A percentile compares a stretch with the other conserved stretches of the same genome.
Evolutionary conservation across 345 rosid genomes (phyloP).

Genomic region (Arabidopsis suecica): DNA sequence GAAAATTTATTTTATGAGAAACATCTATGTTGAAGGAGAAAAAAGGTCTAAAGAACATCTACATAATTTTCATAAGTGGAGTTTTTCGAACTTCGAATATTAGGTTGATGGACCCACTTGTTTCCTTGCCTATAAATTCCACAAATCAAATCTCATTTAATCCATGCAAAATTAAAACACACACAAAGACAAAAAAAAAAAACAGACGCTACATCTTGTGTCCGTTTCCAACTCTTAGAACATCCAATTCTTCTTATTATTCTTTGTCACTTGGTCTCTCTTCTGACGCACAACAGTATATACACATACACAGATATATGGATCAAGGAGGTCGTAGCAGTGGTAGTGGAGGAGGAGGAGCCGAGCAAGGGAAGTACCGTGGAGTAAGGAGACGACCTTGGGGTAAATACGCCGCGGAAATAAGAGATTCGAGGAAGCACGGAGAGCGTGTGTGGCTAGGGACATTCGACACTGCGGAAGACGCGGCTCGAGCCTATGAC

Average conservation of each 20-base stretch:
- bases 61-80: constrained; percentile 37
- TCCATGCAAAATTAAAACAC: constrained; percentile 36
- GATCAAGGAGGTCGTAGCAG: constrained; percentile 43
- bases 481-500: constrained; percentile 90
- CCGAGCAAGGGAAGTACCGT: constrained; percentile 53
- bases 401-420: constrained; percentile 93
- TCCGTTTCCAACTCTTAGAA: background rate
- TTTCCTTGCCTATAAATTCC: constrained; percentile 40
- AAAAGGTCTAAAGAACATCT: constrained; percentile 30
- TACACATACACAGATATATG: constrained; percentile 1
- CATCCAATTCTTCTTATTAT: constrained; percentile 6
- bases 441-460: constrained; percentile 89
- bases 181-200: background rate
- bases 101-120: constrained; percentile 41
- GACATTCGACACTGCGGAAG: constrained; percentile 82
- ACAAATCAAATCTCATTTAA: constrained; percentile 30
- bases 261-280: constrained; percentile 2
- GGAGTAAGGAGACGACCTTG: constrained; percentile 87
- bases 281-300: background rate
- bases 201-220: constrained; percentile 31
- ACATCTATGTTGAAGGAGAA: constrained; percentile 36
- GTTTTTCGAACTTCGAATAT: constrained; percentile 39
- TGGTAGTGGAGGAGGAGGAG: constrained; percentile 45
- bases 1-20: background rate
- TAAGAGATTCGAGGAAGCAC: constrained; percentile 71